Conservation (phyloP, 495 filamentous ascomycete genomes). For the Penicillium lagena region DNA sequence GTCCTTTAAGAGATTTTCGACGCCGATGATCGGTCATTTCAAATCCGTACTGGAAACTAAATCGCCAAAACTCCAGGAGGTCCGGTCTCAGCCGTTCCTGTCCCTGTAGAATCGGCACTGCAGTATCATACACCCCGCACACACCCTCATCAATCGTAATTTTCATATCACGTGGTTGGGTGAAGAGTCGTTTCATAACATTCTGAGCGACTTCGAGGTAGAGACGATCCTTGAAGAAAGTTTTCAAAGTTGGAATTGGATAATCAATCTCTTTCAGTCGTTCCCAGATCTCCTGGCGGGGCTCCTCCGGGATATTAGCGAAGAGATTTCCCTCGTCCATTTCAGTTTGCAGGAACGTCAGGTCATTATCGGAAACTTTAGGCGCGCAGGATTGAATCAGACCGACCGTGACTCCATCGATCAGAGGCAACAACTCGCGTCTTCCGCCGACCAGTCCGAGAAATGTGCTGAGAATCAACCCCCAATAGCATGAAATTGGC, state of each 20-base stretch:
- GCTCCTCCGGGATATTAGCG: not conserved
- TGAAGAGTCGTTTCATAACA: conserved; percentile 1
- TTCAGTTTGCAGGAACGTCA: not conserved
- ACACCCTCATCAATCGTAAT: conserved; percentile 1
- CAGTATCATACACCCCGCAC: not conserved
- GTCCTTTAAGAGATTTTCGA: not conserved
- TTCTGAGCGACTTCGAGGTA: conserved; percentile 2
- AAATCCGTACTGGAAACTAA: conserved; percentile 6
- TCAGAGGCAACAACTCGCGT: not conserved
- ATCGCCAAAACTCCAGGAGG: conserved; percentile 6
- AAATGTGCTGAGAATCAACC: not conserved
- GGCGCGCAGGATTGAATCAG: conserved; percentile 1
- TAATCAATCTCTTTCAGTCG: conserved; percentile 1
- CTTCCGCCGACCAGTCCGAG: not conserved
- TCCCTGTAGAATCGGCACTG: not conserved
- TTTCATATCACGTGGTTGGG: not conserved
- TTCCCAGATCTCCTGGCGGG: not conserved
- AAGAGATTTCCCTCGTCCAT: conserved; percentile 1
- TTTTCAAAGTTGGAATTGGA: conserved; percentile 3
- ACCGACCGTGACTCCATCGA: conserved; percentile 1
- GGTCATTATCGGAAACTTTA: not conserved
- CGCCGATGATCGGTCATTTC: conserved; percentile 6
- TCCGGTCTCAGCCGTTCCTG: not conserved
- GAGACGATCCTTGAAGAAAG: conserved; percentile 5
- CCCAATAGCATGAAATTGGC: conserved; percentile 3